Conservation (phyloP, 768 basidiomycete genomes). For the Russula ochroleuca region DNA sequence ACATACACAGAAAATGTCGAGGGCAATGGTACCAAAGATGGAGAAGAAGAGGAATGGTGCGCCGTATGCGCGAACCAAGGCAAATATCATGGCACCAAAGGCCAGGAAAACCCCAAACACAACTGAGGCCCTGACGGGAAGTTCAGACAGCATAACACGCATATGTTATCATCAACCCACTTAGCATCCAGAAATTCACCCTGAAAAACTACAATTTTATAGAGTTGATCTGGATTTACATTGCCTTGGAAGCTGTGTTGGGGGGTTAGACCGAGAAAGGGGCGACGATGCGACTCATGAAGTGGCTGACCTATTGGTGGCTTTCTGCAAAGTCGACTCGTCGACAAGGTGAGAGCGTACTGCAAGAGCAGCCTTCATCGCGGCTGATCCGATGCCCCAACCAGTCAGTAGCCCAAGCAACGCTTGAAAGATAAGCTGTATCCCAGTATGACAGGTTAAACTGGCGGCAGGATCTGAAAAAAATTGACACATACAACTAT, state of each 20-base stretch:
- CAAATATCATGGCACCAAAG: slow-evolving; percentile 42
- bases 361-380: slow-evolving; percentile 47
- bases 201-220: slow-evolving; percentile 42
- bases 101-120: slow-evolving; percentile 49
- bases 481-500: background rate
- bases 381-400: slow-evolving; percentile 53
- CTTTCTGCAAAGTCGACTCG: slow-evolving; percentile 31
- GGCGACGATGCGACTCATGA: background rate
- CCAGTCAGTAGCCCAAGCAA: slow-evolving; percentile 44
- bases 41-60: slow-evolving; percentile 44
- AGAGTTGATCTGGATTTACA: slow-evolving; percentile 39
- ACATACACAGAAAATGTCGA: slow-evolving; percentile 42
- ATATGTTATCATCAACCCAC: slow-evolving; percentile 24
- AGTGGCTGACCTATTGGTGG: slow-evolving; percentile 19
- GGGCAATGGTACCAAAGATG: slow-evolving; percentile 47
- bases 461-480: slow-evolving; percentile 38
- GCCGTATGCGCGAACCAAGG: slow-evolving; percentile 43
- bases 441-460: slow-evolving; percentile 23
- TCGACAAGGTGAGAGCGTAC: slow-evolving; percentile 37
- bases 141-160: slow-evolving; percentile 2
- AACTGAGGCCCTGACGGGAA: slow-evolving; percentile 37
- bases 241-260: slow-evolving; percentile 34
- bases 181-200: slow-evolving; percentile 48
- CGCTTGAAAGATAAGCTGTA: slow-evolving; percentile 12
- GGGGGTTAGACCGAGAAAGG: background rate